Conservation (phyloP, 192 early-diverging fungal genomes). For the Cetraspora pellucida region DNA sequence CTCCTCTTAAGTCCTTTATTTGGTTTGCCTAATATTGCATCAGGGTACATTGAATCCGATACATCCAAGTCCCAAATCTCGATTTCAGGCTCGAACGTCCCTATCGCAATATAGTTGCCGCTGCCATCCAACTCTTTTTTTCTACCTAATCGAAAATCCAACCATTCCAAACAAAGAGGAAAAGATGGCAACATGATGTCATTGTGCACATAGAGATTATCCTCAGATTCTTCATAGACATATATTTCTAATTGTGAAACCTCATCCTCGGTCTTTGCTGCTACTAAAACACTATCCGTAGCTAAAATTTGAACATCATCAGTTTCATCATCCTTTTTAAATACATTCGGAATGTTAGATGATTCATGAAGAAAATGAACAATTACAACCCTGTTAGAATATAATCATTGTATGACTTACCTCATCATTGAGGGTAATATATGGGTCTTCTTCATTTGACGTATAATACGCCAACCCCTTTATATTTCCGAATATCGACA, state of each 20-base stretch:
- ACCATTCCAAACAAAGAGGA: constrained; percentile 94
- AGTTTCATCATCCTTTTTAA: constrained; percentile 69
- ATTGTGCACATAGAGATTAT: constrained; percentile 96
- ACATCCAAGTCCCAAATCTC: constrained; percentile 99
- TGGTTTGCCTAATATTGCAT: constrained; percentile 81
- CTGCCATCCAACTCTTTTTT: constrained; percentile 54
- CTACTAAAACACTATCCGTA: constrained; percentile 86
- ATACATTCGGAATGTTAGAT: neutral
- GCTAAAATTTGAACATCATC: constrained; percentile 79
- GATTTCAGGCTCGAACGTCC: constrained; percentile 96
- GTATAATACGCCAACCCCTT: constrained; percentile 86
- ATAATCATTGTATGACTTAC: constrained; percentile 39
- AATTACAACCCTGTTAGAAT: neutral
- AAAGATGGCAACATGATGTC: constrained; percentile 97
- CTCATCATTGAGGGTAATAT: constrained; percentile 71
- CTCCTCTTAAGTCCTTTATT: constrained; percentile 51
- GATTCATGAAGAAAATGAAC: too few relatives aligned
- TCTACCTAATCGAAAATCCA: constrained; percentile 83
- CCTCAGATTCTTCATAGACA: constrained; percentile 86
- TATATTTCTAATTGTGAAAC: constrained; percentile 95
- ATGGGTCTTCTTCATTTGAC: constrained; percentile 82
- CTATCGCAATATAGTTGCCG: constrained; percentile 94
- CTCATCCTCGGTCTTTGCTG: constrained; percentile 96
- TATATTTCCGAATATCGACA: constrained; percentile 82
- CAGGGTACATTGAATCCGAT: constrained; percentile 89